These are phyloP conservation scores for Aspergillus conjunctus DNA, from an alignment of 495 filamentous ascomycete species.

Conservation along the genomic window DNA sequence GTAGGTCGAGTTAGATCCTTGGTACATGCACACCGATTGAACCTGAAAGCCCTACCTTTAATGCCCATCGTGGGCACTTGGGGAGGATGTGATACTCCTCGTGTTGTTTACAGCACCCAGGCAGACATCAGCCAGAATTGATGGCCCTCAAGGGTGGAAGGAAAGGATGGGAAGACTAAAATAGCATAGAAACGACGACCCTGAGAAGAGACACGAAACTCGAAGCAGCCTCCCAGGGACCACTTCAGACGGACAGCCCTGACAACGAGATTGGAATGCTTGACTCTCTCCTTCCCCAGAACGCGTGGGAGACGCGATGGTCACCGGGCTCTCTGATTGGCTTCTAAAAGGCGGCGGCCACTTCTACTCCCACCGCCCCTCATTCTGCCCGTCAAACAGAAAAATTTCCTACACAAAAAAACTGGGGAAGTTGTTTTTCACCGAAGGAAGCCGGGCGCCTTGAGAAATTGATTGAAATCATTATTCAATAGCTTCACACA, in stretches of 20 bases:
- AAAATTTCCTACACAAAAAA: slow-evolving; percentile 18
- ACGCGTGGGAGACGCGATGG: slow-evolving; percentile 31
- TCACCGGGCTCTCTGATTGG: slow-evolving; percentile 24
- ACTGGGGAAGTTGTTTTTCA: background rate
- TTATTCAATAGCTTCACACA: slow-evolving; percentile 6
- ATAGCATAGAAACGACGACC: slow-evolving; percentile 9
- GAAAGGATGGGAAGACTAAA: background rate
- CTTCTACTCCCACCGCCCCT: slow-evolving; percentile 22
- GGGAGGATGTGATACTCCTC: slow-evolving; percentile 38
- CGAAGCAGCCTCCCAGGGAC: slow-evolving; percentile 4
- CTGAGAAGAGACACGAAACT: slow-evolving; percentile 4
- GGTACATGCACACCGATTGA: slow-evolving; percentile 5
- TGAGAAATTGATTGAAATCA: background rate
- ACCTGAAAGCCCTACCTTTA: slow-evolving; percentile 52
- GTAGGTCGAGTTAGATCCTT: background rate
- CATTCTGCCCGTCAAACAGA: slow-evolving; percentile 31
- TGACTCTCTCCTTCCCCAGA: slow-evolving; percentile 18
- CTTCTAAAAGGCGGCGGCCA: slow-evolving; percentile 11
- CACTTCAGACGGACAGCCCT: slow-evolving; percentile 17
- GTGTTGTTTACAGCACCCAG: slow-evolving; percentile 25
- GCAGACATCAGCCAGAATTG: slow-evolving; percentile 24
- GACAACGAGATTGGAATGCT: slow-evolving; percentile 35
- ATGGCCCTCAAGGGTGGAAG: slow-evolving; percentile 15
- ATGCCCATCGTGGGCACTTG: slow-evolving; percentile 64
- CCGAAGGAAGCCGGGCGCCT: too few relatives aligned